Percentiles rank a stretch among this genome's conserved stretches.
Conservation (phyloP, 2,329 filamentous ascomycete species). For the Fusarium gaditjirri region DNA sequence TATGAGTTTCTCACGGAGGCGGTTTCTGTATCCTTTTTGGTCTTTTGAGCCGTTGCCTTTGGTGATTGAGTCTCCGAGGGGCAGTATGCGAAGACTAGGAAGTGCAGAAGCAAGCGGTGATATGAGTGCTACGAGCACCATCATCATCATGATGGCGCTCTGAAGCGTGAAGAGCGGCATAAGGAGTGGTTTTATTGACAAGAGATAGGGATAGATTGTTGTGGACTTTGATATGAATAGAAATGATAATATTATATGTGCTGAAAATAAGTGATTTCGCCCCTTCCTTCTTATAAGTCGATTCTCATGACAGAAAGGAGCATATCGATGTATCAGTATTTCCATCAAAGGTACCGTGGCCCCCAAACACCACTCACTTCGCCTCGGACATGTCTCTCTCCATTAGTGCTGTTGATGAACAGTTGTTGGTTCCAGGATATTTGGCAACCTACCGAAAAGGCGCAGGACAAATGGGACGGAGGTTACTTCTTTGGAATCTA, state of each 20-base stretch:
- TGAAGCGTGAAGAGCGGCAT: neutral
- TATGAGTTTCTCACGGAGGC: constrained; percentile 7
- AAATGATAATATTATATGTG: neutral
- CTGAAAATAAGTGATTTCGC: neutral
- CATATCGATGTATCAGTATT: neutral
- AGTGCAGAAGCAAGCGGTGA: constrained; percentile 1
- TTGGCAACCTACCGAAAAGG: neutral
- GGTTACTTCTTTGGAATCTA: neutral
- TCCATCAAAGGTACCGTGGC: neutral
- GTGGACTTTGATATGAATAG: neutral
- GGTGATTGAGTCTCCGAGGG: constrained; percentile 33
- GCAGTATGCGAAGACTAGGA: constrained; percentile 21
- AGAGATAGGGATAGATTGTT: neutral
- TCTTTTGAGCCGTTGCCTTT: constrained; percentile 26
- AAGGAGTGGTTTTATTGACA: neutral
- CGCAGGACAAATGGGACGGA: neutral
- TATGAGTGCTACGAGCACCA: constrained; percentile 3
- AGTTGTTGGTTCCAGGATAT: neutral
- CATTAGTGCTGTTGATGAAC: neutral
- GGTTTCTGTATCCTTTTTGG: constrained; percentile 4
- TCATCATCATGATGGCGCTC: neutral
- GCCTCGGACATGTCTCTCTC: neutral
- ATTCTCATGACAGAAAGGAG: neutral
- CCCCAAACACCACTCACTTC: neutral
- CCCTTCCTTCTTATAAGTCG: neutral